Percentiles rank a stretch among this genome's conserved stretches.
These are phyloP conservation scores for Pestalotiopsis sp. DNA, from an alignment of 2,329 filamentous ascomycete species.

Conservation along the genomic window DNA sequence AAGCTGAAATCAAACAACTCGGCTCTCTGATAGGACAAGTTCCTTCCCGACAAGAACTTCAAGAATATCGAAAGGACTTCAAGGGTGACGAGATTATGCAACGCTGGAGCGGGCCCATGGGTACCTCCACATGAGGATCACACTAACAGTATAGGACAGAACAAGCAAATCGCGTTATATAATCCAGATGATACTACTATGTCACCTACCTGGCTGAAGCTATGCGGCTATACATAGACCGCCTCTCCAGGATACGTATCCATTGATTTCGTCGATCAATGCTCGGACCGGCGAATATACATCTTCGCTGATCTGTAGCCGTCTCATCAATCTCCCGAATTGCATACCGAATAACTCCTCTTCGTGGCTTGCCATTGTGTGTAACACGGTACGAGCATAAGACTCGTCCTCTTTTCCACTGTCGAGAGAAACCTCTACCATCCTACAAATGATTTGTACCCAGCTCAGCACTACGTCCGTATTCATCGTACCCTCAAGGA, in stretches of 20 bases:
- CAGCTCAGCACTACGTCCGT: constrained; percentile 34
- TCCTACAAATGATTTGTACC: constrained; percentile 34
- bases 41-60: not conserved
- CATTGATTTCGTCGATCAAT: constrained; percentile 6
- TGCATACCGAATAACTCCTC: not conserved
- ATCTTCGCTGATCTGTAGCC: constrained; percentile 1
- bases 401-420: not conserved
- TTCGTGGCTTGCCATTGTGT: not conserved
- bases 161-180: too few species aligned
- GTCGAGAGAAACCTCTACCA: constrained; percentile 31
- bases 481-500: constrained; percentile 39
- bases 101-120: constrained; percentile 11
- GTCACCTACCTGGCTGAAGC: not conserved
- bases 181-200: too few species aligned
- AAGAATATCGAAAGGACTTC: not conserved
- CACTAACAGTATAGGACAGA: not conserved
- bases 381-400: constrained; percentile 2
- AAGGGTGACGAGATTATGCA: constrained; percentile 11
- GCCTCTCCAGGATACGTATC: not conserved
- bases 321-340: constrained; percentile 12
- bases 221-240: not conserved
- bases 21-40: not conserved
- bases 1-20: constrained; percentile 25
- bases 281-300: constrained; percentile 5
- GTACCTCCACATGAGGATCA: not conserved